Evolutionary conservation across 1,284 basidiomycete genomes (phyloP).

Genomic region (Fomitopsis betulina): DNA sequence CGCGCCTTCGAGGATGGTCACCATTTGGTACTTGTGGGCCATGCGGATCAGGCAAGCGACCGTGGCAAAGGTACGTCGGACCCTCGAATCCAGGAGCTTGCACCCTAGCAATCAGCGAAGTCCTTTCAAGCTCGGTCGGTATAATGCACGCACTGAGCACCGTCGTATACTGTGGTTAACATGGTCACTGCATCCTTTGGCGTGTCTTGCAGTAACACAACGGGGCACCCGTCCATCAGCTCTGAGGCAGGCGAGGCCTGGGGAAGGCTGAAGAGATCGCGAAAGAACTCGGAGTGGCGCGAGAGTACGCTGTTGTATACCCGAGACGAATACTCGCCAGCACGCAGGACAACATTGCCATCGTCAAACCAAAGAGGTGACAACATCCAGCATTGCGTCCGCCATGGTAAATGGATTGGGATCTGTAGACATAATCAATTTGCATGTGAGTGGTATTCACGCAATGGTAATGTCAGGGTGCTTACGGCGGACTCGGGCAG

Average conservation of each 20-base stretch:
- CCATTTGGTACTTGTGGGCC: slow-evolving; percentile 5
- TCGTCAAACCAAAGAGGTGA: background rate
- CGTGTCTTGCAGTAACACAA: slow-evolving; percentile 1
- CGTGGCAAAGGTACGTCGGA: background rate
- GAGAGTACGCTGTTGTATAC: slow-evolving; percentile 61
- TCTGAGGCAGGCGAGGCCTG: slow-evolving; percentile 14
- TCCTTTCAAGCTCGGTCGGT: background rate
- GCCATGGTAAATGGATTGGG: too few relatives aligned
- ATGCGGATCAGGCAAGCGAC: slow-evolving; percentile 1
- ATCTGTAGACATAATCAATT: too few relatives aligned
- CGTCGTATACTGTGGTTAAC: background rate
- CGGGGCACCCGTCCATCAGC: slow-evolving; percentile 1
- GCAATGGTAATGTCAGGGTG: too few relatives aligned
- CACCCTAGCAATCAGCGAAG: background rate
- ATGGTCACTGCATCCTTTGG: background rate
- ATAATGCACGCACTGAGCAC: background rate
- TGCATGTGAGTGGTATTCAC: too few relatives aligned
- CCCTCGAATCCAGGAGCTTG: background rate
- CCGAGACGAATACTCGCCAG: slow-evolving; percentile 37
- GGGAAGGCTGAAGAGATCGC: slow-evolving; percentile 51
- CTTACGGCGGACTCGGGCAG: too few relatives aligned
- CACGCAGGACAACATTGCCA: background rate
- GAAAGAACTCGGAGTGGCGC: slow-evolving; percentile 61
- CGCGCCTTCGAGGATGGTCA: background rate
- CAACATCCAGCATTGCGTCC: background rate